Percentiles rank a stretch among this genome's conserved stretches.
These are phyloP conservation scores for Acorus gramineus DNA, from an alignment of 106 monocot species.

Conservation along the genomic window DNA sequence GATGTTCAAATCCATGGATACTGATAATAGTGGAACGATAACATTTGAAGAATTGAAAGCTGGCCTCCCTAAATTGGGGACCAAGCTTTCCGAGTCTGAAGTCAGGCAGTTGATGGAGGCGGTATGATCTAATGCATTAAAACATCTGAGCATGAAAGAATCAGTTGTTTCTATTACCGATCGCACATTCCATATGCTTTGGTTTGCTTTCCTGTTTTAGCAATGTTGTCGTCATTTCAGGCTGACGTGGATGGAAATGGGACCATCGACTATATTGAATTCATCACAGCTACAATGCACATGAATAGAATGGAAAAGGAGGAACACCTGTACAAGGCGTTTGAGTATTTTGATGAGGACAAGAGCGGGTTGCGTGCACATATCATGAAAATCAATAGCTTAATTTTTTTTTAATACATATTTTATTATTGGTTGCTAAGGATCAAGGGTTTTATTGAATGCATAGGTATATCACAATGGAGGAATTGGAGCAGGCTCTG, in stretches of 20 bases:
- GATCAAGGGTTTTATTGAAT: neutral
- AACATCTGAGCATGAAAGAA: too few species aligned
- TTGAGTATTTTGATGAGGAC: slow-evolving; percentile 80
- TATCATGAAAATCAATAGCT: too few species aligned
- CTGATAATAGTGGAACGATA: slow-evolving; percentile 61
- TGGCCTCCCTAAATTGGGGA: slow-evolving; percentile 54
- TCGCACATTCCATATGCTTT: neutral
- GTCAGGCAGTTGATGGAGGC: slow-evolving; percentile 63
- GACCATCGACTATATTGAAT: slow-evolving; percentile 73
- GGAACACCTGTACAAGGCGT: slow-evolving; percentile 61
- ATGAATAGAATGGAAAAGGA: slow-evolving; percentile 76
- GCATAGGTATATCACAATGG: slow-evolving; percentile 61
- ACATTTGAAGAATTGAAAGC: slow-evolving; percentile 67
- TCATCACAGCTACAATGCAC: slow-evolving; percentile 78
- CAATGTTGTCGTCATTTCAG: slow-evolving; percentile 18
- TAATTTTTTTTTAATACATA: neutral
- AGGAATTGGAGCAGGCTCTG: slow-evolving; percentile 69
- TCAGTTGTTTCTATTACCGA: too few species aligned
- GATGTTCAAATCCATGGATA: slow-evolving; percentile 71
- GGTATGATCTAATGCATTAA: slow-evolving; percentile 21
- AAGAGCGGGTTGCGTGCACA: slow-evolving; percentile 50
- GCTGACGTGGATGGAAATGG: slow-evolving; percentile 92
- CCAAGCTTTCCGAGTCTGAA: slow-evolving; percentile 72
- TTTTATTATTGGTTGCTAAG: neutral
- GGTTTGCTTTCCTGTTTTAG: neutral